phyloP scores from a whole-genome alignment of 768 basidiomycete genomes.

The Mycena capillaripes region DNA sequence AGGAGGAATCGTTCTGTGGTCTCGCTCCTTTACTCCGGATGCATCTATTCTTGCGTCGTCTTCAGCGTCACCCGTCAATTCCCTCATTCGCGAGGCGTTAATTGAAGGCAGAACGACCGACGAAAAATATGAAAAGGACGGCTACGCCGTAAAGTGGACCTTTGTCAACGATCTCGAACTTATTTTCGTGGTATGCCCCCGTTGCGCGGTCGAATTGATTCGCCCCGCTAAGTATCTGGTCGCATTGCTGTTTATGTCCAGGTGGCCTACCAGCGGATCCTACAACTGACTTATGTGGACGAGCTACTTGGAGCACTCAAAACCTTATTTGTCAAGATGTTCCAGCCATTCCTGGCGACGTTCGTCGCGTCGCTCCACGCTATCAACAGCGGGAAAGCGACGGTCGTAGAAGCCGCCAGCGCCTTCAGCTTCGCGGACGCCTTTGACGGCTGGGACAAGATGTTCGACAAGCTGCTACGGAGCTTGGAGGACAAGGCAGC shows the following conservation, averaged over 20 bases:
- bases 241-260: constrained; percentile 46
- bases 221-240: background rate
- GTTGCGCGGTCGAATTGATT: constrained; percentile 2
- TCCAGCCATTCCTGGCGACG: constrained; percentile 84
- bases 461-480: constrained; percentile 83
- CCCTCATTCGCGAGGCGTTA: constrained; percentile 89
- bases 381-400: constrained; percentile 60
- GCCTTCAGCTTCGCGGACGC: constrained; percentile 80
- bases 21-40: constrained; percentile 92
- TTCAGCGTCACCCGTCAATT: constrained; percentile 86
- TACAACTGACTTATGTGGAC: constrained; percentile 94
- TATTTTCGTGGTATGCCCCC: constrained; percentile 88
- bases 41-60: constrained; percentile 78
- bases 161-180: constrained; percentile 96
- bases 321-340: constrained; percentile 87
- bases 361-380: constrained; percentile 89
- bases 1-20: constrained; percentile 97
- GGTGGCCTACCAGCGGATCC: constrained; percentile 97
- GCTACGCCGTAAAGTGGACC: constrained; percentile 94
- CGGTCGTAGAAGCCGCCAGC: constrained; percentile 51
- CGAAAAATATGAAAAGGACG: constrained; percentile 92
- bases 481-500: constrained; percentile 83
- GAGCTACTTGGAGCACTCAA: constrained; percentile 88
- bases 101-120: constrained; percentile 91
- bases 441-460: constrained; percentile 84